phyloP scores from a whole-genome alignment of 768 basidiomycete species.

The Tulasnella sp. region DNA sequence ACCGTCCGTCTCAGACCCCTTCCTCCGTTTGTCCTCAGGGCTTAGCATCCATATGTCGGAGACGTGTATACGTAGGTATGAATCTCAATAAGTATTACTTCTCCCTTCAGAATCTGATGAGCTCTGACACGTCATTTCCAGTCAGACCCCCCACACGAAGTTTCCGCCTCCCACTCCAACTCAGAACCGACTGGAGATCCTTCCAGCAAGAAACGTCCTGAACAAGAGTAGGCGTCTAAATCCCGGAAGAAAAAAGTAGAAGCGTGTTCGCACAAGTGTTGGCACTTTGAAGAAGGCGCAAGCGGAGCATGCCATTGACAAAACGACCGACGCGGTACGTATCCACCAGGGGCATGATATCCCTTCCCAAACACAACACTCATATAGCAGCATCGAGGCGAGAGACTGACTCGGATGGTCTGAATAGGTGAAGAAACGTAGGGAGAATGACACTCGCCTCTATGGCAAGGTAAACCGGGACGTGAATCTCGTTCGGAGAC shows the following conservation, averaged over 20 bases:
- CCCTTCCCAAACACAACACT: not conserved
- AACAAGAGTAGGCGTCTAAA: not conserved
- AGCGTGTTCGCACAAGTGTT: constrained; percentile 17
- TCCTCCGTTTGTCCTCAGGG: too few species aligned
- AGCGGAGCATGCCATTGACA: constrained; percentile 8
- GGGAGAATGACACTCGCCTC: constrained; percentile 17
- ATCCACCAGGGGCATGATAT: not conserved
- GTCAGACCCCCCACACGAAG: too few species aligned
- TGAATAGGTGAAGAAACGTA: constrained; percentile 20
- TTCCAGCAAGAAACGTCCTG: not conserved
- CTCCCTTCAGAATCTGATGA: too few species aligned
- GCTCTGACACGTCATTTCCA: too few species aligned
- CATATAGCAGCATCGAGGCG: not conserved
- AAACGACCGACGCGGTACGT: constrained; percentile 18
- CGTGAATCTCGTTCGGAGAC: constrained; percentile 16
- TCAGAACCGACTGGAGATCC: not conserved
- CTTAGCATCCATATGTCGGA: too few species aligned
- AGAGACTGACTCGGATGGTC: not conserved
- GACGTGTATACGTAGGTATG: too few species aligned
- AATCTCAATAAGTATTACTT: too few species aligned
- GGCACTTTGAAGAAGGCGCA: constrained; percentile 21
- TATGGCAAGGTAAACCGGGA: constrained; percentile 20
- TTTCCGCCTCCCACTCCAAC: not conserved
- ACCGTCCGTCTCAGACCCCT: too few species aligned
- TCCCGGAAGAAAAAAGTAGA: constrained; percentile 7